These are phyloP conservation scores for Parathielavia hyrcaniae DNA, from an alignment of 495 filamentous ascomycete species.

Conservation along the genomic window DNA sequence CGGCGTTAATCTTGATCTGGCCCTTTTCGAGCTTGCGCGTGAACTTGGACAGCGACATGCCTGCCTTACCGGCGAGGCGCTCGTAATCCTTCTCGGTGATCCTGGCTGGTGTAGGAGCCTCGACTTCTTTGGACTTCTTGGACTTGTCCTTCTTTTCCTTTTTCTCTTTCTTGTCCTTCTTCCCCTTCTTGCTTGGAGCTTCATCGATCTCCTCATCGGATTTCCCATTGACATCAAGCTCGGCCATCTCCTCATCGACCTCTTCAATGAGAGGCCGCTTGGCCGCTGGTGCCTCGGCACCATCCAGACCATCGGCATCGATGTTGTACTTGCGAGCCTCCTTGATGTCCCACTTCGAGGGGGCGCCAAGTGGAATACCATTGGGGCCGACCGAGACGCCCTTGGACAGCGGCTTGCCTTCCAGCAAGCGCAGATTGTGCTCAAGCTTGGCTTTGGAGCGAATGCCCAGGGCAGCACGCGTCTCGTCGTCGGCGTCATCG, in stretches of 20 bases:
- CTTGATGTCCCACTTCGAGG: slow-evolving; percentile 84
- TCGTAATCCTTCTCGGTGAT: slow-evolving; percentile 48
- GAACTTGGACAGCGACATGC: slow-evolving; percentile 60
- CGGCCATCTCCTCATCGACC: slow-evolving; percentile 51
- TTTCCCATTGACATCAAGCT: slow-evolving; percentile 36
- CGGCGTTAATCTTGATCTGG: slow-evolving; percentile 53
- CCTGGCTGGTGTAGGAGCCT: slow-evolving; percentile 33
- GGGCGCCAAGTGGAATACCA: slow-evolving; percentile 47
- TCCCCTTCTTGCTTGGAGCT: slow-evolving; percentile 34
- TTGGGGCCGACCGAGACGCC: slow-evolving; percentile 71
- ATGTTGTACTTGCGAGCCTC: slow-evolving; percentile 94
- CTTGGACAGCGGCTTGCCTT: slow-evolving; percentile 82
- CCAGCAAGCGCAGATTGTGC: slow-evolving; percentile 72
- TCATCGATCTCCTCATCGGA: slow-evolving; percentile 29
- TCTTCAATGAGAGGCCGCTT: slow-evolving; percentile 51
- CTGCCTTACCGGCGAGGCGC: slow-evolving; percentile 52
- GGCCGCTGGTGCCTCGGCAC: slow-evolving; percentile 63
- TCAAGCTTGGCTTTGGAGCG: slow-evolving; percentile 72
- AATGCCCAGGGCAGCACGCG: slow-evolving; percentile 69
- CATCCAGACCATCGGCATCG: slow-evolving; percentile 78
- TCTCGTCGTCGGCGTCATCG: slow-evolving; percentile 75
- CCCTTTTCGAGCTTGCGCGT: slow-evolving; percentile 58
- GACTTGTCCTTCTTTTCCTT: slow-evolving; percentile 14
- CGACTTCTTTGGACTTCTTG: slow-evolving; percentile 28
- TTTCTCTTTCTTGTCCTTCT: slow-evolving; percentile 26